Conservation (phyloP, 2,329 filamentous ascomycete species). For the Paecilomyces niveus region DNA sequence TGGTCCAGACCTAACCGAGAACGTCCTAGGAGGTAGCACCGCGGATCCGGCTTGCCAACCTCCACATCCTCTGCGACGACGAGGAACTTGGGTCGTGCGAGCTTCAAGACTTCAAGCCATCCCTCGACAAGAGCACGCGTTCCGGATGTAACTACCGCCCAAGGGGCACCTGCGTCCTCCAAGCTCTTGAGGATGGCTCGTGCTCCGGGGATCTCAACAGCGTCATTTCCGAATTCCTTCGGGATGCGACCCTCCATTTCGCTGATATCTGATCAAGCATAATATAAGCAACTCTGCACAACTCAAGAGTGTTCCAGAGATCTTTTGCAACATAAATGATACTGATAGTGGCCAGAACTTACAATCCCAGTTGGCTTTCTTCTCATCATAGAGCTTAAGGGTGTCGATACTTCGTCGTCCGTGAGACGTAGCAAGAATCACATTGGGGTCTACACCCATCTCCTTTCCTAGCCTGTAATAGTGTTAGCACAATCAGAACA, state of each 20-base stretch:
- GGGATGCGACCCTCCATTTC: constrained; percentile 73
- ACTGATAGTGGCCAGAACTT: constrained; percentile 33
- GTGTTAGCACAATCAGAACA: not conserved
- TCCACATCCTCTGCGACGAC: constrained; percentile 70
- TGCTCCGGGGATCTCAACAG: constrained; percentile 78
- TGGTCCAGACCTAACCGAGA: constrained; percentile 48
- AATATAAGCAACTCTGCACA: constrained; percentile 2
- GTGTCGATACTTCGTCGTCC: constrained; percentile 85
- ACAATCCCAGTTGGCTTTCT: constrained; percentile 92
- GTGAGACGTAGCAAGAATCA: constrained; percentile 85
- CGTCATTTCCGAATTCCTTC: constrained; percentile 66
- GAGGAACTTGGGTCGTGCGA: constrained; percentile 59
- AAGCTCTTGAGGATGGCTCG: constrained; percentile 62
- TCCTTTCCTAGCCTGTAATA: constrained; percentile 54
- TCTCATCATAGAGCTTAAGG: constrained; percentile 68
- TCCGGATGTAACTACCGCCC: constrained; percentile 78
- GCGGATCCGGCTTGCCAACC: constrained; percentile 69
- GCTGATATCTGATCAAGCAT: constrained; percentile 57
- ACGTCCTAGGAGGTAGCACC: constrained; percentile 64
- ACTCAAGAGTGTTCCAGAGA: not conserved
- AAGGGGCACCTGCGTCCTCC: constrained; percentile 56
- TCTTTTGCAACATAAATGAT: not conserved
- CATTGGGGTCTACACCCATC: constrained; percentile 73
- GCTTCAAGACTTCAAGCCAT: constrained; percentile 61
- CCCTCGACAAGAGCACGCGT: constrained; percentile 59